phyloP scores from a whole-genome alignment of 345 rosid genomes.

The Psidium friedrichsthalianum region DNA sequence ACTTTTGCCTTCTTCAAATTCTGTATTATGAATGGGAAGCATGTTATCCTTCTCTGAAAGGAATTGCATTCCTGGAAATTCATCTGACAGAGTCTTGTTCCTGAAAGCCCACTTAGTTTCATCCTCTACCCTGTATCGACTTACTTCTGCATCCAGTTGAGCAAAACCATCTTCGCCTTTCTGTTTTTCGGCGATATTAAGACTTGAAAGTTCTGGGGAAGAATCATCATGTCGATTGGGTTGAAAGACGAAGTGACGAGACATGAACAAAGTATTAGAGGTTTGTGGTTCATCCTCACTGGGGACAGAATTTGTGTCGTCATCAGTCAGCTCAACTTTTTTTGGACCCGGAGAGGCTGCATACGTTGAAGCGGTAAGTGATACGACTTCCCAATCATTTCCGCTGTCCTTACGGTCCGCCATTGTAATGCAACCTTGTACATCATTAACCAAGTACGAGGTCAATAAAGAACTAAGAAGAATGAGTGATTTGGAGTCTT shows the following conservation, averaged over 20 bases:
- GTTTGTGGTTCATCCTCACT: conserved; percentile 37
- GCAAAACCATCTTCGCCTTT: conserved; percentile 23
- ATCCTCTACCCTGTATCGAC: conserved; percentile 37
- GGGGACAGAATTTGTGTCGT: conserved; percentile 14
- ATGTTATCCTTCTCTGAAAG: conserved; percentile 28
- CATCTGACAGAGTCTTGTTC: conserved; percentile 44
- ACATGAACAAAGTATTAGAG: conserved; percentile 61
- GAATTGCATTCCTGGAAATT: conserved; percentile 35
- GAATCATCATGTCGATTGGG: conserved; percentile 62
- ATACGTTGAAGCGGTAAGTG: conserved; percentile 86
- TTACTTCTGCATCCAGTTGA: conserved; percentile 26
- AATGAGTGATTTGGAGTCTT: neutral
- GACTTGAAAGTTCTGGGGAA: conserved; percentile 23
- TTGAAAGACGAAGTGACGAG: conserved; percentile 69
- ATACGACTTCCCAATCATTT: conserved; percentile 93
- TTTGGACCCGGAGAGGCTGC: conserved; percentile 82
- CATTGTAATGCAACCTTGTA: neutral
- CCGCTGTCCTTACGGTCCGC: conserved; percentile 38
- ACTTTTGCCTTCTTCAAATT: conserved; percentile 28
- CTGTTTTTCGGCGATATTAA: conserved; percentile 17
- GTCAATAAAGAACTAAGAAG: neutral
- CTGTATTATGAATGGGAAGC: conserved; percentile 11
- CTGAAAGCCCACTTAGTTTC: conserved; percentile 41
- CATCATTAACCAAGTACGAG: neutral
- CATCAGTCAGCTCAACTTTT: conserved; percentile 29